phyloP scores from a whole-genome alignment of 1,284 basidiomycete species.

The Papiliotrema laurentii region DNA sequence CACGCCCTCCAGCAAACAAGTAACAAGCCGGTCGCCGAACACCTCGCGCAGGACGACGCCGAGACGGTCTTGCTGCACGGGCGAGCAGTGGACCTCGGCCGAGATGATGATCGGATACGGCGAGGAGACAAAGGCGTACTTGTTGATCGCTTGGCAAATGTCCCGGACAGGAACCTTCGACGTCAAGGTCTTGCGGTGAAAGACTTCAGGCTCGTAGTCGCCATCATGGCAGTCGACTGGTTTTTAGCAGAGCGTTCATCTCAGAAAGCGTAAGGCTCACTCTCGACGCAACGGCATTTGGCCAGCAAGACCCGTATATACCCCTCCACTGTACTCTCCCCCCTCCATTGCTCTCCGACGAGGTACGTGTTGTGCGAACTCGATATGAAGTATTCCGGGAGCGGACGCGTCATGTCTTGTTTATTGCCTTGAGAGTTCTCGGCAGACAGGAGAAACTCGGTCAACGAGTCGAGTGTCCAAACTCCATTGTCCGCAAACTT shows the following conservation, averaged over 20 bases:
- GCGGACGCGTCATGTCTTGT: slow-evolving; percentile 73
- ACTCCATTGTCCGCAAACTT: slow-evolving; percentile 11
- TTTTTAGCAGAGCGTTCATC: not conserved
- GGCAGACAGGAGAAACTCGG: slow-evolving; percentile 66
- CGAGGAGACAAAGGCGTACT: slow-evolving; percentile 89
- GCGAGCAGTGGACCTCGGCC: slow-evolving; percentile 83
- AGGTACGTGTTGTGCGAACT: slow-evolving; percentile 98
- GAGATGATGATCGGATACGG: slow-evolving; percentile 94
- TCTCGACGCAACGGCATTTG: slow-evolving; percentile 86
- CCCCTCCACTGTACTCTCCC: slow-evolving; percentile 89
- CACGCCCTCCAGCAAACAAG: slow-evolving; percentile 52
- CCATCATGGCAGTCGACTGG: slow-evolving; percentile 93
- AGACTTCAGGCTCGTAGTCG: slow-evolving; percentile 73
- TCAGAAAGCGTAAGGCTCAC: slow-evolving; percentile 53
- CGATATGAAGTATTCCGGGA: slow-evolving; percentile 86
- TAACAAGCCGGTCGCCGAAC: slow-evolving; percentile 72
- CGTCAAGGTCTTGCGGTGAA: slow-evolving; percentile 89
- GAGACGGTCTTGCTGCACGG: slow-evolving; percentile 77
- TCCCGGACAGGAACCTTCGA: slow-evolving; percentile 78
- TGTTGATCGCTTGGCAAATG: slow-evolving; percentile 78
- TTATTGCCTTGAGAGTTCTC: slow-evolving; percentile 57
- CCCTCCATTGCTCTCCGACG: slow-evolving; percentile 87
- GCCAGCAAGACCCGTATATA: slow-evolving; percentile 89
- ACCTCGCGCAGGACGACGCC: slow-evolving; percentile 71
- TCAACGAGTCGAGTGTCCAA: slow-evolving; percentile 51